Evolutionary conservation across 2,329 filamentous ascomycete species (phyloP), one percentile per base, ranked within the genome.

Genomic region (Alternaria gaisen): DNA sequence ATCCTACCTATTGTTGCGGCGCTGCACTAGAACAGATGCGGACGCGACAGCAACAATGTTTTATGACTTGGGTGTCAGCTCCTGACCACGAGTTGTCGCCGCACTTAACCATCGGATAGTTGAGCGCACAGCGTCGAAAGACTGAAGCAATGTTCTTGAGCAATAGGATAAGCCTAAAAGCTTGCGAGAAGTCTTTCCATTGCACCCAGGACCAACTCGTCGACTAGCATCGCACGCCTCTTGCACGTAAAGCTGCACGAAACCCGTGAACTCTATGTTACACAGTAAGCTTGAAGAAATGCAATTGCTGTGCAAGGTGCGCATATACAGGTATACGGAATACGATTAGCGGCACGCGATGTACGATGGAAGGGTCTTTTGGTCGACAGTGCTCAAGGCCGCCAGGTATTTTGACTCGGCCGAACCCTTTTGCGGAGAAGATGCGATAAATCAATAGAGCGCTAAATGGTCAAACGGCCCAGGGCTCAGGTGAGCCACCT

Each of bases 341-440:
- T 20, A 41, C 38, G 38, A 5, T 20, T 24, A 42, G 40, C 40
- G 40, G 4, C 20, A 8, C 12, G 24, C 12, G 20, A 12, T 24
- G 20, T 24, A 5, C 10, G 38, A 41, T 41, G 38, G 10, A 41
- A 41, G 10, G 40, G 11, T 24, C 12, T 24, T 24, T 24, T 6
- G 16, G 20, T 42, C 40, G 11, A 42, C 40, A 12, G 22, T 24
- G 40, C 40, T 24, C 24, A 16, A 14, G 40, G 5, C 12, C 20
- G 9, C 20, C 20, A 50, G 14, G 32, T 36, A 38, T 22, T 50
- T 50, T 42, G 32, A 50, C 32, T 50, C 32, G 32, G 30, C 3
- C 14, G 7, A 8, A 38, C 9, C 46, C 46, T 34, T 50, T 50
- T 38, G 32, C 46, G 46, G 46, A 50, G 46, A 38, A 50, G 46